Conservation (phyloP, 2,329 filamentous ascomycete genomes). For the Hypoxylon sp. region DNA sequence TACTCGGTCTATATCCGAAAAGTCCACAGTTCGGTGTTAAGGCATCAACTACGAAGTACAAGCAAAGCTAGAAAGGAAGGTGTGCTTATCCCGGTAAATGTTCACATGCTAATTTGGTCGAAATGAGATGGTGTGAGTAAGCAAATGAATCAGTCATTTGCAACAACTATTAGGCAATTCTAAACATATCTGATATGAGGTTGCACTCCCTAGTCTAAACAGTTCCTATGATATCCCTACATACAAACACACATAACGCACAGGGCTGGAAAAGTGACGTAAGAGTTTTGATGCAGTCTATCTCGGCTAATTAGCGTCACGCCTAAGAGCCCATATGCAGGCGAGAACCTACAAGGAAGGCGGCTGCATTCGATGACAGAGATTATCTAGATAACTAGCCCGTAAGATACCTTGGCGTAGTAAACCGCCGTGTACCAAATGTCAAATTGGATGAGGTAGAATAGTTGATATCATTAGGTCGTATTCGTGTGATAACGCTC, state of each 20-base stretch:
- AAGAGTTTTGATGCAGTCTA: not conserved
- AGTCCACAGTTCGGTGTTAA: not conserved
- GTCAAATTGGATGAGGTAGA: not conserved
- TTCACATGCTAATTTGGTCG: constrained; percentile 4
- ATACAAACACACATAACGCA: not conserved
- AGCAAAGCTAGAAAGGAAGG: not conserved
- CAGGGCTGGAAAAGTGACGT: not conserved
- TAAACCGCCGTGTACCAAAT: not conserved
- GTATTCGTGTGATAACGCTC: not conserved
- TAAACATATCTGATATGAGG: not conserved
- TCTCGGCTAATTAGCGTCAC: not conserved
- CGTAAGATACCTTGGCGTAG: not conserved
- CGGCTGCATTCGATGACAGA: not conserved
- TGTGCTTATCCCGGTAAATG: not conserved
- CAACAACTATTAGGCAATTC: not conserved
- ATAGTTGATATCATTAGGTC: not conserved
- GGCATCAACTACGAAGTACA: not conserved
- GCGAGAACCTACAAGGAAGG: constrained; percentile 1
- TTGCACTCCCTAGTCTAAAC: not conserved
- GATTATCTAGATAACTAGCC: not conserved
- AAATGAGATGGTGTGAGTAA: not conserved
- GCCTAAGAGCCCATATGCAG: not conserved
- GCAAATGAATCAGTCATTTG: not conserved
- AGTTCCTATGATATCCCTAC: not conserved
- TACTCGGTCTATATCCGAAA: not conserved